Conservation (phyloP, 176 grass and related monocot species). For the Panicum miliaceum region DNA sequence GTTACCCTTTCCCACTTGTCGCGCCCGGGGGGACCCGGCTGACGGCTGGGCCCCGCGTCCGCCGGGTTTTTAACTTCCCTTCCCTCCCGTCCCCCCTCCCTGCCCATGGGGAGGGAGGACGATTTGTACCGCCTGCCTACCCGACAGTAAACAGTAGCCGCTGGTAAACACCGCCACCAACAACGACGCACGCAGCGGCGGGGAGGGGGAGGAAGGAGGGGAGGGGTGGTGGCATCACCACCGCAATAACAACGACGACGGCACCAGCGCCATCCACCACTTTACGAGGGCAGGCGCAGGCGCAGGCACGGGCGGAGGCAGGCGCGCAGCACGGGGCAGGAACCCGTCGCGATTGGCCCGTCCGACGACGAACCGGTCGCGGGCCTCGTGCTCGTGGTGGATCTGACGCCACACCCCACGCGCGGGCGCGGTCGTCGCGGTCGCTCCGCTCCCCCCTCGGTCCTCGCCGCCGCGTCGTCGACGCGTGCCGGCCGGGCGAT, state of each 20-base stretch:
- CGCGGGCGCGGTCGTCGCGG: background rate
- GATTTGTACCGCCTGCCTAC: constrained; percentile 27
- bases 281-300: constrained; percentile 4
- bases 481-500: background rate
- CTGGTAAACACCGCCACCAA: constrained; percentile 51
- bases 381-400: constrained; percentile 41
- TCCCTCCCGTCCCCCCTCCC: no score
- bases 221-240: background rate
- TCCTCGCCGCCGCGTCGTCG: background rate
- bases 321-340: constrained; percentile 31
- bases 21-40: background rate
- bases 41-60: constrained; percentile 12
- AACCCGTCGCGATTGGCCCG: constrained; percentile 52
- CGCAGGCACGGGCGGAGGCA: background rate
- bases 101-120: background rate
- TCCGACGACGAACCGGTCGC: constrained; percentile 43
- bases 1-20: background rate
- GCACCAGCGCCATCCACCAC: constrained; percentile 50
- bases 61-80: constrained; percentile 32
- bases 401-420: constrained; percentile 27
- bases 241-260: constrained; percentile 56
- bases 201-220: no score
- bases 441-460: constrained; percentile 8
- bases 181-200: constrained; percentile 17
- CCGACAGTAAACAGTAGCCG: constrained; percentile 62